Conservation (phyloP, 116 monocot species). For the Zostera marina region DNA sequence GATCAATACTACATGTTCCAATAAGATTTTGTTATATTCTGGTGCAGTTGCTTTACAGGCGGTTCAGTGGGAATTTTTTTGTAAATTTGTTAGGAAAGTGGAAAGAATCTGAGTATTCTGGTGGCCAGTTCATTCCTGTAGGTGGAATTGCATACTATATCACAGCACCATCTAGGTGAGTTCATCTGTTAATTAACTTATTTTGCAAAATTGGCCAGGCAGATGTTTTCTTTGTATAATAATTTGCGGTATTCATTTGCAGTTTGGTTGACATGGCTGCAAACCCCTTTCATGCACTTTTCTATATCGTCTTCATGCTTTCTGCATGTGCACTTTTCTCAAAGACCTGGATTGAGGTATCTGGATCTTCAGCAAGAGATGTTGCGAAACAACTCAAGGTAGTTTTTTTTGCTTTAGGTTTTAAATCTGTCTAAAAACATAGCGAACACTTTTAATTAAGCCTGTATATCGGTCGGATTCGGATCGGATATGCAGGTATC, state of each 20-base stretch:
- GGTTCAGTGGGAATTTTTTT: slow-evolving; percentile 30
- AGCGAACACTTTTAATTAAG: background rate
- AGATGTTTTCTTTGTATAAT: background rate
- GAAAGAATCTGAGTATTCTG: slow-evolving; percentile 29
- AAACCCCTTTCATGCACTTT: slow-evolving; percentile 56
- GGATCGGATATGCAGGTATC: too few species aligned
- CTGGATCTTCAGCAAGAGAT: slow-evolving; percentile 54
- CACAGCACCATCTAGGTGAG: slow-evolving; percentile 23
- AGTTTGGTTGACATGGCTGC: slow-evolving; percentile 43
- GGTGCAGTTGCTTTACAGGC: slow-evolving; percentile 24
- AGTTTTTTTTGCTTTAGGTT: background rate
- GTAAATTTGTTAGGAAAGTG: slow-evolving; percentile 28
- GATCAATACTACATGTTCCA: background rate
- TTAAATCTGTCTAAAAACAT: background rate
- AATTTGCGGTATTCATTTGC: slow-evolving; percentile 8
- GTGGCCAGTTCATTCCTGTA: slow-evolving; percentile 46
- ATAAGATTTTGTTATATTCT: background rate
- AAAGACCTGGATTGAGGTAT: slow-evolving; percentile 55
- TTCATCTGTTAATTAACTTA: background rate
- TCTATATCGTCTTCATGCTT: slow-evolving; percentile 53
- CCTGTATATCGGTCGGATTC: too few species aligned
- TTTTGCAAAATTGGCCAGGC: background rate
- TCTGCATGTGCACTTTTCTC: slow-evolving; percentile 55
- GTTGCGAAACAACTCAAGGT: slow-evolving; percentile 54
- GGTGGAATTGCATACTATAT: slow-evolving; percentile 57